phyloP scores from a whole-genome alignment of 1,284 basidiomycete species.

The Apiotrichum domesticum region DNA sequence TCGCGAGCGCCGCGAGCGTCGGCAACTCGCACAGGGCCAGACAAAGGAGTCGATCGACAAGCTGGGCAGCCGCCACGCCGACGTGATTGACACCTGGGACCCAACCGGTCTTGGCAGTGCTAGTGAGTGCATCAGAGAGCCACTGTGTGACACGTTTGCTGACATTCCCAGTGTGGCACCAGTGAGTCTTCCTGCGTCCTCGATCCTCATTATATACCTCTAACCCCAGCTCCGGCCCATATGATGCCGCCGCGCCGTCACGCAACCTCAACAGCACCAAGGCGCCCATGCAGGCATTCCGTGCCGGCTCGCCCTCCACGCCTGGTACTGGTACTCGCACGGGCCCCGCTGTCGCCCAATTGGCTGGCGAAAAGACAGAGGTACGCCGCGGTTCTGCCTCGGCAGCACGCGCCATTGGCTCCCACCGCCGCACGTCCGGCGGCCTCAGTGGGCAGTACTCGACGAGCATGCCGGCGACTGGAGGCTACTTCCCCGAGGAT shows the following conservation, averaged over 20 bases:
- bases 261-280: constrained; percentile 38
- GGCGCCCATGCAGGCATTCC: constrained; percentile 45
- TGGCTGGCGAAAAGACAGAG: neutral
- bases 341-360: neutral
- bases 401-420: constrained; percentile 5
- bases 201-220: neutral
- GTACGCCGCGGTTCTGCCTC: constrained; percentile 1
- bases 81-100: constrained; percentile 48
- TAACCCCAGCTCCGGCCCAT: constrained; percentile 38
- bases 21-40: constrained; percentile 17
- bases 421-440: constrained; percentile 26
- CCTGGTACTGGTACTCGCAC: constrained; percentile 9
- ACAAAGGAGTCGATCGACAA: constrained; percentile 34
- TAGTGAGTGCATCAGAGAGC: constrained; percentile 26
- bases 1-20: constrained; percentile 5
- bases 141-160: neutral
- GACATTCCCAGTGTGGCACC: neutral
- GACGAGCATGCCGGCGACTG: constrained; percentile 40
- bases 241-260: constrained; percentile 47
- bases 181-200: neutral
- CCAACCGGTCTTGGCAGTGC: constrained; percentile 44
- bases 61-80: constrained; percentile 42
- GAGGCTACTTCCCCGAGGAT: constrained; percentile 42
- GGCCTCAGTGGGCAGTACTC: constrained; percentile 45
- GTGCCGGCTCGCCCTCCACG: constrained; percentile 1